Evolutionary conservation across 192 early-diverging fungal genomes (phyloP).

Genomic region (Entomortierella beljakovae): DNA sequence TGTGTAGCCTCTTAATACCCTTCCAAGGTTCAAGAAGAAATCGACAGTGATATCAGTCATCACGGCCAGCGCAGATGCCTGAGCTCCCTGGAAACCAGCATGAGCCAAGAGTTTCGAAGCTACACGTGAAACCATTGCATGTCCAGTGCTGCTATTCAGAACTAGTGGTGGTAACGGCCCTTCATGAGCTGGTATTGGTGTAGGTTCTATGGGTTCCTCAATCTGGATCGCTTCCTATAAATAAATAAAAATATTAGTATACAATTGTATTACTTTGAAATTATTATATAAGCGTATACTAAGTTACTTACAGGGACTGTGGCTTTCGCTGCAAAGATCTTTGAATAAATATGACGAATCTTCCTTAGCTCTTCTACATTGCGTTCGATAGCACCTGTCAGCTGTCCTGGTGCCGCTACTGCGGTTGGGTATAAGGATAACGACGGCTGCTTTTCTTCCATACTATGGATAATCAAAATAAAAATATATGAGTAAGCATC

Average conservation of each 20-base stretch:
- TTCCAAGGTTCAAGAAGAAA: conserved; percentile 87
- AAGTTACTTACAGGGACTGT: conserved; percentile 47
- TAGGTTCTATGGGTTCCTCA: conserved; percentile 38
- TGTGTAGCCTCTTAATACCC: conserved; percentile 79
- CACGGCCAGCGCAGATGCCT: conserved; percentile 71
- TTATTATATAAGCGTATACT: background rate
- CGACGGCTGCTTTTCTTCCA: conserved; percentile 36
- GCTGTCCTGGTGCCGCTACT: conserved; percentile 43
- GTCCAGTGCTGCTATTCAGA: conserved; percentile 68
- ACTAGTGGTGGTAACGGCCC: conserved; percentile 59
- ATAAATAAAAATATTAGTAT: background rate
- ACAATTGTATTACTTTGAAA: background rate
- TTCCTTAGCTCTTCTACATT: conserved; percentile 57
- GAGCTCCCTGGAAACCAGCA: conserved; percentile 88
- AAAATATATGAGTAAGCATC: background rate
- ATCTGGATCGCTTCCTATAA: conserved; percentile 27
- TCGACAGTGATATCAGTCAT: conserved; percentile 85
- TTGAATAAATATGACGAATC: conserved; percentile 58
- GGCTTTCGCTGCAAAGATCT: conserved; percentile 55
- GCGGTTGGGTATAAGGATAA: conserved; percentile 58
- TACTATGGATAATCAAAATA: conserved; percentile 5
- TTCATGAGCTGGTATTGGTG: conserved; percentile 23
- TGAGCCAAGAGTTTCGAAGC: conserved; percentile 81
- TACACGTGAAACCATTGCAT: conserved; percentile 70
- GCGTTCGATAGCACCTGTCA: conserved; percentile 56